phyloP scores from a whole-genome alignment of 306 rosid genomes.

The Acmispon strigosus region DNA sequence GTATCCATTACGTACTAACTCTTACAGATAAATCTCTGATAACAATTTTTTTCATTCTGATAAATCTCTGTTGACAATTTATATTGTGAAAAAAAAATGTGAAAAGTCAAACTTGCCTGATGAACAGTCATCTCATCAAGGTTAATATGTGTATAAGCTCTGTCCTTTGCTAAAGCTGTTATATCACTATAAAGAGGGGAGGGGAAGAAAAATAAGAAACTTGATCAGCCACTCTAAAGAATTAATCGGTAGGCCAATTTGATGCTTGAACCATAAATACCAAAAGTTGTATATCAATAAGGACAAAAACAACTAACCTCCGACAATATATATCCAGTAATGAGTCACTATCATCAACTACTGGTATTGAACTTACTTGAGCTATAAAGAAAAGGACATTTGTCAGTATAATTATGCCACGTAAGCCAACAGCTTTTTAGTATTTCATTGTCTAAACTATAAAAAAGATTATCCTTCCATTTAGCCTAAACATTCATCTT shows the following conservation, averaged over 20 bases:
- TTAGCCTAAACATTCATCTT: background rate
- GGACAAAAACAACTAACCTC: constrained; percentile 57
- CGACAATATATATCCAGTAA: constrained; percentile 95
- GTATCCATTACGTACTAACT: too few species aligned
- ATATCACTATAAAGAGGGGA: constrained; percentile 63
- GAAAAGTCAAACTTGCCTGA: constrained; percentile 46
- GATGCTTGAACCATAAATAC: constrained; percentile 7
- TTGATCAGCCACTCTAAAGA: constrained; percentile 1
- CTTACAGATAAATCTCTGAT: too few species aligned
- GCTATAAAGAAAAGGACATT: constrained; percentile 45
- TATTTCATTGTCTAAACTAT: background rate
- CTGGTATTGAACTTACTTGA: constrained; percentile 92
- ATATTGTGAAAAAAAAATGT: background rate
- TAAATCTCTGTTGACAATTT: too few species aligned
- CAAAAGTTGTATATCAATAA: background rate
- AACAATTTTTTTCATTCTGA: too few species aligned
- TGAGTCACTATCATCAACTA: constrained; percentile 89
- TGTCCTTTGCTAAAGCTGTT: constrained; percentile 97
- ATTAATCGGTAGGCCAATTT: background rate
- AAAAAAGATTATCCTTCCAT: background rate
- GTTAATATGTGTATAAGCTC: constrained; percentile 80
- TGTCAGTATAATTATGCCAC: background rate
- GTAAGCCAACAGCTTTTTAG: constrained; percentile 6
- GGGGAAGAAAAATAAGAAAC: constrained; percentile 19
- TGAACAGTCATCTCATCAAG: constrained; percentile 94